phyloP scores from a whole-genome alignment of 2,329 filamentous ascomycete species.

The Talaromyces sp. region DNA sequence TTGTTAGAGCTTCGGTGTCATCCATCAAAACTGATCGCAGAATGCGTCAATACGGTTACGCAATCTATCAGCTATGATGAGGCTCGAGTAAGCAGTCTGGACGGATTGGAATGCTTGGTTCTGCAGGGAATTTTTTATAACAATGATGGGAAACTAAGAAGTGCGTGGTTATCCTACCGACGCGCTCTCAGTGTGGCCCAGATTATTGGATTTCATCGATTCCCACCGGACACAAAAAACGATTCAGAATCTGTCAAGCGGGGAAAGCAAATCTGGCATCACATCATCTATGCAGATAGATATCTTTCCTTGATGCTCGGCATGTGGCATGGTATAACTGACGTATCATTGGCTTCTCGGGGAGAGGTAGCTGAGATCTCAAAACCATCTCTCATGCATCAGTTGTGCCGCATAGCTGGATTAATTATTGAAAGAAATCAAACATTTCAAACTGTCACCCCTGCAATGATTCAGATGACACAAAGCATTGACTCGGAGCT shows the following conservation, averaged over 20 bases:
- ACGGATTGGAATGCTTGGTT: slow-evolving; percentile 15
- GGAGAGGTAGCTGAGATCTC: background rate
- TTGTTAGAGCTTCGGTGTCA: slow-evolving; percentile 4
- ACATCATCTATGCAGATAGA: slow-evolving; percentile 9
- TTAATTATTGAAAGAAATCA: slow-evolving; percentile 20
- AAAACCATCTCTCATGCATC: background rate
- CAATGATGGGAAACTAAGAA: slow-evolving; percentile 14
- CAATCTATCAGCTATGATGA: slow-evolving; percentile 9
- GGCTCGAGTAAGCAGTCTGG: slow-evolving; percentile 6
- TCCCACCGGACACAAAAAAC: background rate
- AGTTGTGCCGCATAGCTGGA: slow-evolving; percentile 11
- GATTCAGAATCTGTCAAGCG: background rate
- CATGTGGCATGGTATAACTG: slow-evolving; percentile 9
- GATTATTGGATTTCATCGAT: slow-evolving; percentile 12
- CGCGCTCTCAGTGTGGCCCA: slow-evolving; percentile 11
- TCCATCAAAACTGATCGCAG: slow-evolving; percentile 4
- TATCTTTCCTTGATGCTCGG: slow-evolving; percentile 14
- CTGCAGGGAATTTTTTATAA: slow-evolving; percentile 9
- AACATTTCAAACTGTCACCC: slow-evolving; percentile 7
- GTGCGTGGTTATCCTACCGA: slow-evolving; percentile 15
- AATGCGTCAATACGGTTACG: slow-evolving; percentile 4
- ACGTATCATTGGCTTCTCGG: slow-evolving; percentile 8
- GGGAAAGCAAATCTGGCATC: slow-evolving; percentile 7
- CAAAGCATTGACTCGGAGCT: slow-evolving; percentile 11
- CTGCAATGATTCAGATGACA: slow-evolving; percentile 13